These are phyloP conservation scores for Collybia sp. DNA, from an alignment of 768 basidiomycete species.

Conservation along the genomic window DNA sequence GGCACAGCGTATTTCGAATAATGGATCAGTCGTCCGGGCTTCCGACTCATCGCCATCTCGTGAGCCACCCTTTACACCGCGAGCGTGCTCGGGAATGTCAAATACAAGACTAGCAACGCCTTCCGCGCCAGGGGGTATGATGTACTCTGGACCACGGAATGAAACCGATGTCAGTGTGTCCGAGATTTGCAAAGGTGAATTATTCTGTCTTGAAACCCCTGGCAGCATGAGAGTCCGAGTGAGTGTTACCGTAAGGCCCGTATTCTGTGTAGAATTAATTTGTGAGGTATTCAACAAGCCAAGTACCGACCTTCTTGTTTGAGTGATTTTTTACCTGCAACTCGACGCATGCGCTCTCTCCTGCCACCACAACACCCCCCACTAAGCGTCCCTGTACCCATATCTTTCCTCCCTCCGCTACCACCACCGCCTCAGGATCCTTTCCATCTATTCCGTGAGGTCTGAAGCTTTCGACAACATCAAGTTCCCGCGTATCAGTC, in stretches of 20 bases:
- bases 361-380: slow-evolving; percentile 59
- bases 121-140: slow-evolving; percentile 67
- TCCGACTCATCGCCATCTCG: slow-evolving; percentile 47
- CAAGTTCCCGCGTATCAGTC: slow-evolving; percentile 52
- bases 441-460: slow-evolving; percentile 22
- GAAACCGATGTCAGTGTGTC: slow-evolving; percentile 67
- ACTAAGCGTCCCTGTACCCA: slow-evolving; percentile 70
- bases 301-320: slow-evolving; percentile 56
- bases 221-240: slow-evolving; percentile 58
- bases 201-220: slow-evolving; percentile 29
- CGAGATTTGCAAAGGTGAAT: slow-evolving; percentile 53
- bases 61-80: slow-evolving; percentile 59
- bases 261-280: slow-evolving; percentile 42
- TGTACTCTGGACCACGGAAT: slow-evolving; percentile 73
- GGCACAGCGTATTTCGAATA: slow-evolving; percentile 68
- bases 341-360: slow-evolving; percentile 68
- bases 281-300: slow-evolving; percentile 4
- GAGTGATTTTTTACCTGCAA: slow-evolving; percentile 83
- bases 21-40: slow-evolving; percentile 34
- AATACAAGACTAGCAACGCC: slow-evolving; percentile 79
- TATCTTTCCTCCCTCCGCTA: slow-evolving; percentile 77
- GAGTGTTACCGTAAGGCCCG: slow-evolving; percentile 58
- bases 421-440: slow-evolving; percentile 54
- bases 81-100: slow-evolving; percentile 65
- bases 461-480: slow-evolving; percentile 55